Base-by-base conservation (phyloP, 208 protist genomes). In the Entamoeba invadens region DNA sequence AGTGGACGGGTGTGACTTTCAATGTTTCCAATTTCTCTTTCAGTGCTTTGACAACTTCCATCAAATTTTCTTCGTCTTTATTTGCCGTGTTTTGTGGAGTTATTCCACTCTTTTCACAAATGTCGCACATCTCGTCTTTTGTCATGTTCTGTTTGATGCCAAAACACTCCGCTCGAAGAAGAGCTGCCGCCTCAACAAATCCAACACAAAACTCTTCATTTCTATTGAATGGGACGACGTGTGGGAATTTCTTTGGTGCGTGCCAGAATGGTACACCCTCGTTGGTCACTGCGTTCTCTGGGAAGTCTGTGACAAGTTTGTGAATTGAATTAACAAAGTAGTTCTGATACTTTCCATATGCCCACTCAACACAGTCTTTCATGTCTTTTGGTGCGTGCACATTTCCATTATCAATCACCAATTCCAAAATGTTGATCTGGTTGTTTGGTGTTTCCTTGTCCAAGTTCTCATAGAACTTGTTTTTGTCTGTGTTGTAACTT, bases 271-370 rank as follows among this genome's bases (percentile, higher is more conserved):
- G 77, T 0, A 47, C 91, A 10, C 96, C 96, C 1, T 97, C 97
- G 51, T 97, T 96, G 46, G 97, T 97, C 38, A 96, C 98, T 31
- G 38, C 14, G 96, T 99, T 98, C n/a, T 97, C 93, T 35, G 99
- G 99, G 96, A 99, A 98, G 95, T 98, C 98, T 95, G 97, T 97
- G 45, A 99, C 97, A 44, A 99, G 97, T 96, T 99, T 98, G 46
- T 96, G 92, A 94, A 99, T 99, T 42, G 96, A 95, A 91, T 99
- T 96, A 95, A 97, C 95, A 95, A 98, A 99, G 68, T 87, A 92
- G 10, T 93, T 12, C 6, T 95, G 91, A 92, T 94, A 96, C n/a
- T 92, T 93, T 1, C 42, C 3, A 14, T 57, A 14, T 25, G 95
- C 93, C 92, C 92, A 96, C 2, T 91, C 91, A 45, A 95, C 77